These are phyloP conservation scores for Beauveria bassiana DNA, from an alignment of 2,329 filamentous ascomycete species.

Conservation along the genomic window DNA sequence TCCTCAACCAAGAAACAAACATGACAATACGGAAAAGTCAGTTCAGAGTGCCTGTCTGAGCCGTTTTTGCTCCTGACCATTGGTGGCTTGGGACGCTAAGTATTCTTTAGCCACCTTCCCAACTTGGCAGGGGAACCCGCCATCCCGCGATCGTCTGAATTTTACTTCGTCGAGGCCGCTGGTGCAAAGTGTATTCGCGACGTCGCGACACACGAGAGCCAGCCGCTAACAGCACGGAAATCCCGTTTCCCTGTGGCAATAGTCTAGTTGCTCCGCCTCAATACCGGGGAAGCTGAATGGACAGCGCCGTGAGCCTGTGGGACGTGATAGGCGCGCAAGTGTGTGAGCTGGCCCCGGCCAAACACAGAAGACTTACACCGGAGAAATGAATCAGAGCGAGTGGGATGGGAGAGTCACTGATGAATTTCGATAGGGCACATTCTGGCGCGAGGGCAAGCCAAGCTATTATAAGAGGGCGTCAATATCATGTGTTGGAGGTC, in stretches of 20 bases:
- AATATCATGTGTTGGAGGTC: not conserved
- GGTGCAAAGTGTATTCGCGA: not conserved
- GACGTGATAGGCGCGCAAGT: not conserved
- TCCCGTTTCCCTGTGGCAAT: not conserved
- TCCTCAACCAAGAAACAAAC: no score
- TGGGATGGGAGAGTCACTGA: no score
- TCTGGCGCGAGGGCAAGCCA: no score
- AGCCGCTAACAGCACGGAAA: not conserved
- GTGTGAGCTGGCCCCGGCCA: not conserved
- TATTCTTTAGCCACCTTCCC: not conserved
- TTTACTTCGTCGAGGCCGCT: not conserved
- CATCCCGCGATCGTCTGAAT: not conserved
- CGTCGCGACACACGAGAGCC: not conserved
- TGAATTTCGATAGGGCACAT: no score
- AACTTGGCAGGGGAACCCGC: not conserved
- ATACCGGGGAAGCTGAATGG: not conserved
- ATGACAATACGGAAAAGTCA: no score
- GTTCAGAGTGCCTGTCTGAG: no score
- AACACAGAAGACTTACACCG: not conserved
- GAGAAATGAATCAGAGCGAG: not conserved
- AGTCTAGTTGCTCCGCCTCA: not conserved
- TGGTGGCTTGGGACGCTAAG: not conserved
- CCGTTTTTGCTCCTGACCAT: not conserved
- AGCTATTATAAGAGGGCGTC: no score
- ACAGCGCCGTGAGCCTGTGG: not conserved